These are phyloP conservation scores for Starmerella bacillaris DNA, from an alignment of 805 yeast species.

Conservation along the genomic window DNA sequence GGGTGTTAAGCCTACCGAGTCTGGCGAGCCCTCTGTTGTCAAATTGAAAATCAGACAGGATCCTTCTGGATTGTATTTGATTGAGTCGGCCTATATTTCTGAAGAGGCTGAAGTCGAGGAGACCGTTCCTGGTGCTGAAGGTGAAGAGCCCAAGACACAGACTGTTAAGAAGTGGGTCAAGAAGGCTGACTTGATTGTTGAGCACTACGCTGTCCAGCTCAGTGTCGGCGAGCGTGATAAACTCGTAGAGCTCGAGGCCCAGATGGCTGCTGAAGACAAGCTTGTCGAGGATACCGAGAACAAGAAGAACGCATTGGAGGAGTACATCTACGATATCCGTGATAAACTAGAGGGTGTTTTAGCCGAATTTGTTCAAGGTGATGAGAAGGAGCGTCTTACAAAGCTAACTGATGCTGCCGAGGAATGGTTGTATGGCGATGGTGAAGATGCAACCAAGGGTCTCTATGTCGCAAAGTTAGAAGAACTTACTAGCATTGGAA, in stretches of 20 bases:
- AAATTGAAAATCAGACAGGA: constrained; percentile 93
- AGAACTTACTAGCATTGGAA: constrained; percentile 87
- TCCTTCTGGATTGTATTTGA: constrained; percentile 85
- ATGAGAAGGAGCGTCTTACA: constrained; percentile 65
- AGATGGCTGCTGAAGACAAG: constrained; percentile 77
- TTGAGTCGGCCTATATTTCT: constrained; percentile 87
- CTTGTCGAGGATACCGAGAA: constrained; percentile 97
- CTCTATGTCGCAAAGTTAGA: constrained; percentile 95
- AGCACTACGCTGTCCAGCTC: constrained; percentile 35
- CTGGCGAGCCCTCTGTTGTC: constrained; percentile 50
- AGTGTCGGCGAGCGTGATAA: constrained; percentile 45
- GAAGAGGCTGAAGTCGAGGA: constrained; percentile 83
- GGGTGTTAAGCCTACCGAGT: constrained; percentile 62
- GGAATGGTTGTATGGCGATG: constrained; percentile 97
- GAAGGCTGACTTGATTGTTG: constrained; percentile 59
- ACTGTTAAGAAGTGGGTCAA: constrained; percentile 86
- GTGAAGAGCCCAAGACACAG: constrained; percentile 52
- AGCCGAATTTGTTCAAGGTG: constrained; percentile 71
- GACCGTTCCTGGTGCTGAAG: constrained; percentile 59
- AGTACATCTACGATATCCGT: constrained; percentile 92
- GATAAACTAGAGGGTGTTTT: constrained; percentile 90
- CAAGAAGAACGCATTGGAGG: constrained; percentile 94
- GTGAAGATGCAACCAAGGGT: constrained; percentile 90
- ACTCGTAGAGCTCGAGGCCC: constrained; percentile 65
- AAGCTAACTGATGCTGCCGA: constrained; percentile 69